Evolutionary conservation across 2,329 filamentous ascomycete species (phyloP), one percentile per base, ranked within the genome.

Genomic region (Aspergillus hiratsukae): DNA sequence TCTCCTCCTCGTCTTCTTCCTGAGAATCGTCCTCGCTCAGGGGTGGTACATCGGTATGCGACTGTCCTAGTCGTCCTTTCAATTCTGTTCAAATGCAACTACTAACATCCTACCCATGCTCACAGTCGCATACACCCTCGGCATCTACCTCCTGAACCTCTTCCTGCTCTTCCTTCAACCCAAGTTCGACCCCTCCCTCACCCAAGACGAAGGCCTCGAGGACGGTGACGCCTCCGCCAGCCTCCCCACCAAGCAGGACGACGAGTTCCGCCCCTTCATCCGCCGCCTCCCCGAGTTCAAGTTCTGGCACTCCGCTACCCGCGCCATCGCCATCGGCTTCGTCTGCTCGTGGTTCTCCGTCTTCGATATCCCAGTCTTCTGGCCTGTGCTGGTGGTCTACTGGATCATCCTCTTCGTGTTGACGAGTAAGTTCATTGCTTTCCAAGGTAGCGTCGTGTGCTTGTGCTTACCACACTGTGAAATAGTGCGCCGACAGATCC

Each of bases 121-220:
- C 43, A 46, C 66, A 96, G 94, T 99, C 68, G 93, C 92, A 65
- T 99, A 99, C 77, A 94, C 93, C 40, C 87, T 99, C 55, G 94
- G 93, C 66, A 99, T 99, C 77, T 99, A 99, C 81, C 89, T 99
- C 49, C 87, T 99, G 60, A 99, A 99, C 79, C 87, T 99, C 59
- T 99, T 99, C 84, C 90, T 99, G 73, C 94, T 94, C 66, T 99
- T 99, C 81, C 83, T 99, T 54, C 90, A 93, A 71, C 94, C 94
- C 67, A 99, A 99, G 81, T 97, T 99, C 81, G 94, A 99, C 79
- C 94, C 94, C 55, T 96, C 91, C 62, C 90, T 94, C 72, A 93
- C 96, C 72, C 81, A 91, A 73, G 94, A 99, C 75, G 94, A 91
- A 72, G 92, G 95, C 64, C 93, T 97, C 83, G 94, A 99, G 77